These are phyloP conservation scores for Craterostigma plantagineum DNA, from an alignment of 257 asterid species.

Conservation along the genomic window DNA sequence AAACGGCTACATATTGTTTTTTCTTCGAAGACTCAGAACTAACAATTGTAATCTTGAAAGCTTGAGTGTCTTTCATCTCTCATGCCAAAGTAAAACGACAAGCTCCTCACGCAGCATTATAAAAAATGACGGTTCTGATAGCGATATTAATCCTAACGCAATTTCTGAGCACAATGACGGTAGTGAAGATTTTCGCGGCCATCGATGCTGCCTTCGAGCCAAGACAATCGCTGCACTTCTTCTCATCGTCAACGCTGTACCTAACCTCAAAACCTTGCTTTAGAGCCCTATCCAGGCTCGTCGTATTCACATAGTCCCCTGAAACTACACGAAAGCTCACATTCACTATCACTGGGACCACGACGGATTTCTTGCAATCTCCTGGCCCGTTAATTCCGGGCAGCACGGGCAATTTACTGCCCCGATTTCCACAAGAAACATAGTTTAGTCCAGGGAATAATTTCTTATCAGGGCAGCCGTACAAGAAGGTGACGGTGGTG, in stretches of 20 bases:
- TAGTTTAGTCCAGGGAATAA: background rate
- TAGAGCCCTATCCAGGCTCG: conserved; percentile 16
- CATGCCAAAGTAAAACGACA: too few relatives aligned
- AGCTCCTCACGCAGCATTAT: too few relatives aligned
- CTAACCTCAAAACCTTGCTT: conserved; percentile 29
- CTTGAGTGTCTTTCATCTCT: too few relatives aligned
- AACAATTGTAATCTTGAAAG: too few relatives aligned
- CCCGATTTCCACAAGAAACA: conserved; percentile 13
- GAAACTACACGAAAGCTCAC: conserved; percentile 2
- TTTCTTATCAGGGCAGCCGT: conserved; percentile 18
- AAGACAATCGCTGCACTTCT: conserved; percentile 26
- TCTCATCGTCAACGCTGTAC: conserved; percentile 16
- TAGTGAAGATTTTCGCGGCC: too few relatives aligned
- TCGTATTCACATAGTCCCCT: conserved; percentile 7
- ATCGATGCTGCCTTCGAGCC: too few relatives aligned
- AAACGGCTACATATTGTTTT: too few relatives aligned
- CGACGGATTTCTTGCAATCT: conserved; percentile 20
- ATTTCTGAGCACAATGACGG: too few relatives aligned
- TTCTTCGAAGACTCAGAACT: too few relatives aligned
- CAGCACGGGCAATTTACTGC: conserved; percentile 10
- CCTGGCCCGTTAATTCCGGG: conserved; percentile 29
- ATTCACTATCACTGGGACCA: too few relatives aligned
- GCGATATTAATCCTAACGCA: too few relatives aligned
- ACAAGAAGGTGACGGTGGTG: conserved; percentile 13
- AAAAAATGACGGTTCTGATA: too few relatives aligned